These are phyloP conservation scores for Yamadazyma phyllophila DNA, from an alignment of 805 yeast genomes.

Conservation along the genomic window DNA sequence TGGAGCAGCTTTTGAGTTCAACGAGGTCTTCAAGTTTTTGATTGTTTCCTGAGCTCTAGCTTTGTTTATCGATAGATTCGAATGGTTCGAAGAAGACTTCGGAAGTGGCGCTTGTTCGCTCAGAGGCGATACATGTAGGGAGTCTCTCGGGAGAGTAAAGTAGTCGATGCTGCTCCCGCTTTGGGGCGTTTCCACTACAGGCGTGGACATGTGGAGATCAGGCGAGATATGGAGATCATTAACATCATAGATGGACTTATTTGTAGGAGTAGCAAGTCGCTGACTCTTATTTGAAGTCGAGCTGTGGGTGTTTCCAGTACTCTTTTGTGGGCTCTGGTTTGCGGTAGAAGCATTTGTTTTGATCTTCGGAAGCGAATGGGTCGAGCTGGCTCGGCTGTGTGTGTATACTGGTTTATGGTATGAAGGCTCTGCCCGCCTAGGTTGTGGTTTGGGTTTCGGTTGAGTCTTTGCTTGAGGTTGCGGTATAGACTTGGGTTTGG, in stretches of 20 bases:
- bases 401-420: background rate
- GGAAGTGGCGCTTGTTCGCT: background rate
- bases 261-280: slow-evolving; percentile 1
- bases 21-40: slow-evolving; percentile 9
- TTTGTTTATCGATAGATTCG: slow-evolving; percentile 11
- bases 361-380: slow-evolving; percentile 9
- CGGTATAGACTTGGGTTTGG: background rate
- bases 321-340: background rate
- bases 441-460: slow-evolving; percentile 1
- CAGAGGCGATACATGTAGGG: slow-evolving; percentile 2
- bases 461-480: slow-evolving; percentile 1
- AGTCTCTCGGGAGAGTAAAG: slow-evolving; percentile 5
- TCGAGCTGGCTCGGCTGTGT: slow-evolving; percentile 4
- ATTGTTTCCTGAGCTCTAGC: slow-evolving; percentile 16
- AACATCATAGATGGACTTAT: slow-evolving; percentile 13
- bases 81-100: slow-evolving; percentile 11
- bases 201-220: background rate
- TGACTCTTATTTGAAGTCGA: background rate
- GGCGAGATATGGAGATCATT: slow-evolving; percentile 3
- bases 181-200: background rate
- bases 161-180: slow-evolving; percentile 6
- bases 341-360: background rate
- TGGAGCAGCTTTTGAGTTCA: slow-evolving; percentile 6
- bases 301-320: background rate
- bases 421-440: slow-evolving; percentile 6